phyloP scores from a whole-genome alignment of 345 rosid species.

The Lepidium didymum region DNA sequence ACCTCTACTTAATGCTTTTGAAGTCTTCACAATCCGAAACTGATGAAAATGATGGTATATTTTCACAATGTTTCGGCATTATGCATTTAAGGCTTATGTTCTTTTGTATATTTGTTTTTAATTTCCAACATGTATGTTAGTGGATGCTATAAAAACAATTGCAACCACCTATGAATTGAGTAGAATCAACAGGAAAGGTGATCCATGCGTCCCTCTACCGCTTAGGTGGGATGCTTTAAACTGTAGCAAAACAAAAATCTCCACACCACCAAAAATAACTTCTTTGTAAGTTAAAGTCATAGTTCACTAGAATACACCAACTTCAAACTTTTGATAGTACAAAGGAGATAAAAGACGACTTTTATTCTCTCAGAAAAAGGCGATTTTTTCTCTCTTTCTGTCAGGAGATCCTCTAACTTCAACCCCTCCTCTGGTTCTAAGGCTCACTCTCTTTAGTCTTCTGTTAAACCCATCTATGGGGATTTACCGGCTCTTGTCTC shows the following conservation, averaged over 20 bases:
- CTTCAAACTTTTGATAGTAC: too few relatives aligned
- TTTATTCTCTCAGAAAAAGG: too few relatives aligned
- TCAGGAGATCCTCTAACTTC: too few relatives aligned
- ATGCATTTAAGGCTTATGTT: background rate
- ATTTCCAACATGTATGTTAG: background rate
- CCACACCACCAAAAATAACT: background rate
- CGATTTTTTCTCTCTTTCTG: too few relatives aligned
- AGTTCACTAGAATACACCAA: too few relatives aligned
- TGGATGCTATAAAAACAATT: background rate
- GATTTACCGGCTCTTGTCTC: too few relatives aligned
- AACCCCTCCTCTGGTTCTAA: too few relatives aligned
- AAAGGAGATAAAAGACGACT: too few relatives aligned
- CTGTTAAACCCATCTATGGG: too few relatives aligned
- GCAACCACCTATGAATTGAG: background rate
- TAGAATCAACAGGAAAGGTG: constrained; percentile 10
- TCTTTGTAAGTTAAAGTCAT: too few relatives aligned
- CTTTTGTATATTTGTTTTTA: background rate
- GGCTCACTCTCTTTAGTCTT: too few relatives aligned
- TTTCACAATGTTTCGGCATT: background rate
- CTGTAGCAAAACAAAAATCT: background rate
- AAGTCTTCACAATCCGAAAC: constrained; percentile 7
- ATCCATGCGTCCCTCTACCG: constrained; percentile 11
- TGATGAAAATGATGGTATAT: constrained; percentile 13
- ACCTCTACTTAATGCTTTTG: constrained; percentile 22
- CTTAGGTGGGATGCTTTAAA: constrained; percentile 1